These are phyloP conservation scores for Plasmodium reichenowi DNA, from an alignment of 169 alveolate genomes.

Conservation along the genomic window DNA sequence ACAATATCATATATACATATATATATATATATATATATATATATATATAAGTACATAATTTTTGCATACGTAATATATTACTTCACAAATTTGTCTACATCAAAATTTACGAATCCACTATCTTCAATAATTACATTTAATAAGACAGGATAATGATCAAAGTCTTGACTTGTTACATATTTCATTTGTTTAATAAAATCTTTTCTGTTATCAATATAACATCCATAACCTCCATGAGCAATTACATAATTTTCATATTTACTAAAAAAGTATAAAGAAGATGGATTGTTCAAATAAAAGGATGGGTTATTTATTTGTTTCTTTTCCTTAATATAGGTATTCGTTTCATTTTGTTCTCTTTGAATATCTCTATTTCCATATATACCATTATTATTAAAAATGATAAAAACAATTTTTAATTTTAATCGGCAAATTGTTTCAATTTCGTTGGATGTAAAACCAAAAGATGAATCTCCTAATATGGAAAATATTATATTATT, in stretches of 20 bases:
- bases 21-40: neutral
- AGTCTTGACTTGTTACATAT: conserved; percentile 16
- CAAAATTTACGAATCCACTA: conserved; percentile 29
- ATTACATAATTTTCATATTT: conserved; percentile 61
- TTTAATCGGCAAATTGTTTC: conserved; percentile 62
- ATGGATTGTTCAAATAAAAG: conserved; percentile 49
- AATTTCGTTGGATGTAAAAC: conserved; percentile 67
- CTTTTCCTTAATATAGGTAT: neutral
- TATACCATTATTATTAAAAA: conserved; percentile 72
- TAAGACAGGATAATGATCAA: conserved; percentile 45
- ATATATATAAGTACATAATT: neutral
- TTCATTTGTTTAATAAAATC: conserved; percentile 51
- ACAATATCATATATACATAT: neutral
- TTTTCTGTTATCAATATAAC: conserved; percentile 38
- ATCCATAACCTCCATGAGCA: conserved; percentile 74
- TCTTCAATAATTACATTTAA: conserved; percentile 54
- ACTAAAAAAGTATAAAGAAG: conserved; percentile 60
- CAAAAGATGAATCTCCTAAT: conserved; percentile 76
- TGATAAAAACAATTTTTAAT: conserved; percentile 41
- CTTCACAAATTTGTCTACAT: conserved; percentile 34
- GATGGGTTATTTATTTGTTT: neutral
- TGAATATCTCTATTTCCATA: conserved; percentile 47
- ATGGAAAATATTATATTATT: conserved; percentile 32
- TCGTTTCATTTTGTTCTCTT: no score
- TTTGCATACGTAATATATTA: conserved; percentile 4